Evolutionary conservation across 768 basidiomycete species (phyloP).

Genomic region (Pilatotrama ljubarskyi): DNA sequence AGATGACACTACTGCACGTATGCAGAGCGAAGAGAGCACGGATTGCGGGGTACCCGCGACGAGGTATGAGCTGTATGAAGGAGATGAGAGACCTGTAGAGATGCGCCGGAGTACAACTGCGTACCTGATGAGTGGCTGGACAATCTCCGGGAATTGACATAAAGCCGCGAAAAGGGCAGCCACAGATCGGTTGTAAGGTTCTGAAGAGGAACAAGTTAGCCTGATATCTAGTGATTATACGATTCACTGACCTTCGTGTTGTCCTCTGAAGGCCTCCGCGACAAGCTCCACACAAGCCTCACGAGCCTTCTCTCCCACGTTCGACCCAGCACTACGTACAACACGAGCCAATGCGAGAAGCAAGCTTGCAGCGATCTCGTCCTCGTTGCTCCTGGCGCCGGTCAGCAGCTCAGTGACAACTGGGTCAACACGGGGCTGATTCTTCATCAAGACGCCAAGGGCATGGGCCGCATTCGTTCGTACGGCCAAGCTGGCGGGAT

Average conservation of each 20-base stretch:
- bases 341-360: slow-evolving; percentile 78
- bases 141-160: slow-evolving; percentile 58
- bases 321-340: slow-evolving; percentile 63
- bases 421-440: slow-evolving; percentile 88
- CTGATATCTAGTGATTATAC: neutral
- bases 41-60: slow-evolving; percentile 69
- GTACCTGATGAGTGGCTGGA: slow-evolving; percentile 69
- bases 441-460: slow-evolving; percentile 86
- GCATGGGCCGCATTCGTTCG: slow-evolving; percentile 82
- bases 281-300: slow-evolving; percentile 76
- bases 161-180: slow-evolving; percentile 65
- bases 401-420: slow-evolving; percentile 86
- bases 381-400: slow-evolving; percentile 61
- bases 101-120: slow-evolving; percentile 30
- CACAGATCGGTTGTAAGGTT: slow-evolving; percentile 67
- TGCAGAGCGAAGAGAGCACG: slow-evolving; percentile 57
- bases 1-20: slow-evolving; percentile 54
- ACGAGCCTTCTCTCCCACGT: slow-evolving; percentile 75
- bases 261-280: slow-evolving; percentile 73
- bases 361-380: slow-evolving; percentile 71
- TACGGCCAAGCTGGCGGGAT: slow-evolving; percentile 74
- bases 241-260: slow-evolving; percentile 55
- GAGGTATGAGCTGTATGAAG: slow-evolving; percentile 53
- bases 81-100: no score
- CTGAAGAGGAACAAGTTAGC: slow-evolving; percentile 37